A percentile compares a stretch with the other conserved stretches of the same genome.
Conservation (phyloP, 495 filamentous ascomycete genomes). For the Xylaria venustula region DNA sequence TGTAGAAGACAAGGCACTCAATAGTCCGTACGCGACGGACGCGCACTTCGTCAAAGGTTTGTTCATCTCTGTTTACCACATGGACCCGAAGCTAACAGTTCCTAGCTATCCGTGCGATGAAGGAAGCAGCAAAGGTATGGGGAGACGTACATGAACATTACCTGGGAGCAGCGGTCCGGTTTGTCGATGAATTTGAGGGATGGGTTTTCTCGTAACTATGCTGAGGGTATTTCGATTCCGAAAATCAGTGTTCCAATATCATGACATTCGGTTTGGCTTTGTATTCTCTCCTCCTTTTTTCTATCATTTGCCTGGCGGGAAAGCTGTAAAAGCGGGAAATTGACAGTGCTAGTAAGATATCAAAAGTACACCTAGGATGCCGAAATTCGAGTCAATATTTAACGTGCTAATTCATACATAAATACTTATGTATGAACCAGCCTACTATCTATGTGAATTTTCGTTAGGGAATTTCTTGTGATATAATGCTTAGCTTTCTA, state of each 20-base stretch:
- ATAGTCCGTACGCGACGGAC: constrained; percentile 63
- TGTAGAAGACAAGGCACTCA: constrained; percentile 66
- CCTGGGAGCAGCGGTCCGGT: constrained; percentile 74
- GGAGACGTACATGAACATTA: constrained; percentile 75
- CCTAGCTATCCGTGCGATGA: constrained; percentile 67
- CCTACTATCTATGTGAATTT: no score
- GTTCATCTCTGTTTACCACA: background rate
- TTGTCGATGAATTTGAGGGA: constrained; percentile 72
- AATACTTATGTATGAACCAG: no score
- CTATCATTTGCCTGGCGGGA: no score
- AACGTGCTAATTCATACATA: no score
- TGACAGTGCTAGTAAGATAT: background rate
- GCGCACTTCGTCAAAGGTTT: constrained; percentile 77
- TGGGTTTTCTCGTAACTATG: constrained; percentile 51
- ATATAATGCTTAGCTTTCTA: no score
- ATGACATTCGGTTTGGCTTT: no score
- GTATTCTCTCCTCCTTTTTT: background rate
- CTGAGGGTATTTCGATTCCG: background rate
- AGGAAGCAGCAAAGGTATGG: constrained; percentile 76
- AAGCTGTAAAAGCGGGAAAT: background rate
- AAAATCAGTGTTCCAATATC: background rate
- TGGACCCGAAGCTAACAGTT: constrained; percentile 14
- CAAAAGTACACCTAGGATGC: no score
- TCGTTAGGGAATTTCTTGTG: no score
- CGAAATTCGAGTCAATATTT: no score